Evolutionary conservation across 352 stramenopile genomes (phyloP), one percentile per base, ranked within the genome.

Genomic region (Lagenidium sp.): DNA sequence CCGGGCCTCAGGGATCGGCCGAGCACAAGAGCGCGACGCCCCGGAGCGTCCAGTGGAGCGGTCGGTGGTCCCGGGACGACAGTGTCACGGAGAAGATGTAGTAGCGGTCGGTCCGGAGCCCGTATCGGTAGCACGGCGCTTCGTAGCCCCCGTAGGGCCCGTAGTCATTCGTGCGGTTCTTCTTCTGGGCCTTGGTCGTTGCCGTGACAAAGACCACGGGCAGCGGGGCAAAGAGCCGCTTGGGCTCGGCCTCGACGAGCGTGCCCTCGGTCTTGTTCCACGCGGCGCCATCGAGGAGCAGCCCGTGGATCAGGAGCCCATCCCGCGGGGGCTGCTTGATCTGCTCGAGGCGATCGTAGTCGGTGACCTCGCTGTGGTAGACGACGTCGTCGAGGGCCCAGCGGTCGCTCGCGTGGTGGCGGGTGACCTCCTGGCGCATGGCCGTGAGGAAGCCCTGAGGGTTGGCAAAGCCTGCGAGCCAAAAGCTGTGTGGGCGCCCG

Each of bases 361-460:
- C 78, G 5, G 75, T 91, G 42, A 88, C 75, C 48, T 88, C 77
- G 30, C 69, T 86, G 55, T 90, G 75, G 40, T 85, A 84, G 11
- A 85, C 64, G 20, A 90, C 64, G 22, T 90, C 75, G 38, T 90
- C 78, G 19, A 92, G 64, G 5, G 74, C 70, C 80, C 80, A 92
- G 10, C 72, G 71, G 26, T 91, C 78, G 36, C 53, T 79, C 11
- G 66, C 65, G 47, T 91, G 76, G 16, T 81, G 60, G 15, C 72
- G 64, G 16, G 72, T 77, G 2, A 83, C 66, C 36, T 92, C 80
- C 52, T 92, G 80, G 0, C 68, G 68, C 49, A 90, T 78, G 1
- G 74, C 78, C 0, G 79, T 92, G n/a, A 90, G 47, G 16, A 92
- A 83, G 0, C 74, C 75, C 45, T 86, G 75, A 4, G 77, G 75